These are phyloP conservation scores for Colletotrichum salicis DNA, from an alignment of 2,329 filamentous ascomycete species.

Conservation along the genomic window DNA sequence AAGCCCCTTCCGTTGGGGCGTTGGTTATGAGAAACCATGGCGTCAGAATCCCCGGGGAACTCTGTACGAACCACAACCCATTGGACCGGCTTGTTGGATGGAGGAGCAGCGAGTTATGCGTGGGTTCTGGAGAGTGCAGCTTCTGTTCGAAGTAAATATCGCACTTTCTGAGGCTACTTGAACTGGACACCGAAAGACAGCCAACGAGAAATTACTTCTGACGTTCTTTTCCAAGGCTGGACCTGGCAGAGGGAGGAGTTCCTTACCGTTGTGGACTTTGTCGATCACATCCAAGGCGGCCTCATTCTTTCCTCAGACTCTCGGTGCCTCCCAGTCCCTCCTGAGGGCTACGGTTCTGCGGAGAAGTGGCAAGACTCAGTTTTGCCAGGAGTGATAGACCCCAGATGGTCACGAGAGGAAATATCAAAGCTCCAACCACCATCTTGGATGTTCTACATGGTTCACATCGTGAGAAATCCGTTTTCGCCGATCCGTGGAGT, in stretches of 20 bases:
- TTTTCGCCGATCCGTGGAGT: constrained; percentile 7
- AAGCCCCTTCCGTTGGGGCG: not conserved
- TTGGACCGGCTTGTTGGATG: constrained; percentile 6
- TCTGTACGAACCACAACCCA: not conserved
- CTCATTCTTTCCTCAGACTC: not conserved
- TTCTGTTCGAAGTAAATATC: constrained; percentile 5
- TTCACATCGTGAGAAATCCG: not conserved
- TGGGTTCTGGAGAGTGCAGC: constrained; percentile 22
- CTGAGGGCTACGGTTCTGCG: not conserved
- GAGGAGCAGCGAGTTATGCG: constrained; percentile 31
- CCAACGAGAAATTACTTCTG: not conserved
- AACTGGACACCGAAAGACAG: not conserved
- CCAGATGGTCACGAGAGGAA: not conserved
- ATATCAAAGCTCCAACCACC: not conserved
- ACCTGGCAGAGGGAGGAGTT: constrained; percentile 23
- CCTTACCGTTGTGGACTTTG: constrained; percentile 13
- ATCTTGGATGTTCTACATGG: not conserved
- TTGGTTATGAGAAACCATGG: constrained; percentile 1
- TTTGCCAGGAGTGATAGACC: not conserved
- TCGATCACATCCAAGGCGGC: constrained; percentile 1
- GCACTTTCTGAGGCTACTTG: not conserved
- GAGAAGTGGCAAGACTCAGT: not conserved
- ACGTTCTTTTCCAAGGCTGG: not conserved
- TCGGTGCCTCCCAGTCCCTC: not conserved
- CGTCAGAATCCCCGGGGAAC: not conserved